phyloP scores from a whole-genome alignment of 768 basidiomycete species.

The Lanmaoa pseudosensibilis region DNA sequence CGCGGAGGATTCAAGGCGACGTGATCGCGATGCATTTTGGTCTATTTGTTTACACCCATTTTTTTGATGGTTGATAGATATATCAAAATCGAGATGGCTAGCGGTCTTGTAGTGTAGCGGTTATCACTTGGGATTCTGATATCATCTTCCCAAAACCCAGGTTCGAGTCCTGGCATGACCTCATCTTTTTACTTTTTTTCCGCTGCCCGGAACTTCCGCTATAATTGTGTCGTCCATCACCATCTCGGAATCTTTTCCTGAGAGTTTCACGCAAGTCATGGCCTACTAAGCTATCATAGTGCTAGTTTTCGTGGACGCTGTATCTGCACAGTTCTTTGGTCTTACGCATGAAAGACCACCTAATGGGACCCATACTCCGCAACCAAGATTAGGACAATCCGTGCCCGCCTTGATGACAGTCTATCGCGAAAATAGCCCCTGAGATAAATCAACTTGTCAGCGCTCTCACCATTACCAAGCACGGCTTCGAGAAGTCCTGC shows the following conservation, averaged over 20 bases:
- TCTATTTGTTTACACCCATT: no score
- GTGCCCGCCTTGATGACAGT: no score
- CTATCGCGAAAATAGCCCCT: no score
- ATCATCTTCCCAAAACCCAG: conserved; percentile 30
- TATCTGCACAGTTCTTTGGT: no score
- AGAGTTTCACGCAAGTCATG: neutral
- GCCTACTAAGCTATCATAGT: neutral
- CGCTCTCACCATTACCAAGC: neutral
- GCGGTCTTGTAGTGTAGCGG: conserved; percentile 39
- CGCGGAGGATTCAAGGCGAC: neutral
- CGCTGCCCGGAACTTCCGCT: neutral
- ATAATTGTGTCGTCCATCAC: neutral
- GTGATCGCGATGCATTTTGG: neutral
- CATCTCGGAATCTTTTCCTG: neutral
- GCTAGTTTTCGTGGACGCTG: no score
- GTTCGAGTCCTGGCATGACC: conserved; percentile 31
- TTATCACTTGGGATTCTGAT: conserved; percentile 43
- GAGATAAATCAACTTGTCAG: neutral
- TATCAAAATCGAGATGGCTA: fast-evolving
- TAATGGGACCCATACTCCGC: no score
- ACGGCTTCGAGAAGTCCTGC: neutral
- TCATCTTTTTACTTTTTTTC: neutral
- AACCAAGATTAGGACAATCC: no score
- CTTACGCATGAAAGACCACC: no score
- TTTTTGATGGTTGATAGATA: neutral